Evolutionary conservation across 352 stramenopile species (phyloP), one percentile per base, ranked within the genome.

Genomic region (Globisporangium cederbergense): DNA sequence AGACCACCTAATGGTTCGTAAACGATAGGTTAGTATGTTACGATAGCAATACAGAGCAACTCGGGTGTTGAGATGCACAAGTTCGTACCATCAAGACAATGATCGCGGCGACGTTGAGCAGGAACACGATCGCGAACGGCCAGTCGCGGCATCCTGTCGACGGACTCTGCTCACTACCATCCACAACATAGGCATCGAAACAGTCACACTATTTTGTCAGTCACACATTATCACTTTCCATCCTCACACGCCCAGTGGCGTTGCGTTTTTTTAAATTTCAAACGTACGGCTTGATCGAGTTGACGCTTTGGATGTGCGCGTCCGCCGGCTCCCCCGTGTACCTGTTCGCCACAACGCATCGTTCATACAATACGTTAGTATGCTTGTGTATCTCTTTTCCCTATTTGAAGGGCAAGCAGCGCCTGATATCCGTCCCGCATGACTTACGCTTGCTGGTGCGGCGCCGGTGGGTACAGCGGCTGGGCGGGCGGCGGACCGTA

Each of bases 111-210:
- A 96, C 74, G 72, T 96, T 96, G 2, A 79, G 57, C 38, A 93
- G 46, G 59, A 96, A 96, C 16, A 94, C 46, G 34, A 96, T 51
- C 4, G 80, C 87, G 60, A 94, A 96, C 18, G 87, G 87, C 78
- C 75, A 82, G 64, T 96, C 87, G 55, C 88, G 85, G 60, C 75
- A 96, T 22, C 67, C 76, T 58, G 57, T 74, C 45, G 70, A 43
- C 20, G 66, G 46, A 18, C 62, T 72, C 16, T 68, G 51, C 40
- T 79, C 72, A n/a, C 77, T 88, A 63, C 6, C 50, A 25, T 3
- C 58, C 28, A 22, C 20, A n/a, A 34, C 18, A 51, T 6, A 32
- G 53, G 30, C 4, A 62, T 16, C 25, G 25, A 28, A 28, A 28
- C 2, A 28, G 25, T 28, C 22, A 25, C 22, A 30, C 51, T 1